Percentiles rank a stretch among this genome's conserved stretches.
These are phyloP conservation scores for Chaetomium fimeti DNA, from an alignment of 495 filamentous ascomycete genomes.

Conservation along the genomic window DNA sequence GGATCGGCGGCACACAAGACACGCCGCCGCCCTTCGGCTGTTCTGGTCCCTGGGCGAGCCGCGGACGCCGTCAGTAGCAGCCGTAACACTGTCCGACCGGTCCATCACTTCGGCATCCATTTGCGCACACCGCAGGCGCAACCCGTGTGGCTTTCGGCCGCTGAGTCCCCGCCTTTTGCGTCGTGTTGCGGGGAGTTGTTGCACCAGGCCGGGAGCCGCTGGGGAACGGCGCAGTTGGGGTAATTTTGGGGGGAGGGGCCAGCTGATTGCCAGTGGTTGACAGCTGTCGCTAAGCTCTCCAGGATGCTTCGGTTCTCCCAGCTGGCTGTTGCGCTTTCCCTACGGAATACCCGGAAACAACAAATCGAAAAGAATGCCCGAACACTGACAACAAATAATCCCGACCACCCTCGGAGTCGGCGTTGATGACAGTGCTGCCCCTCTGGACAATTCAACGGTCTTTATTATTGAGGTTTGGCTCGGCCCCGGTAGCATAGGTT, in stretches of 20 bases:
- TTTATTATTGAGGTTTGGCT: not conserved
- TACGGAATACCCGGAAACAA: too few relatives aligned
- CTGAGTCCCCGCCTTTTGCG: conserved; percentile 12
- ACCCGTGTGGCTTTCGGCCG: conserved; percentile 15
- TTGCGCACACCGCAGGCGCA: conserved; percentile 18
- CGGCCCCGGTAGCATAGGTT: conserved; percentile 9
- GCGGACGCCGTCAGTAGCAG: conserved; percentile 18
- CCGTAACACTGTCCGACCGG: conserved; percentile 18
- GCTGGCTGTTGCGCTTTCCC: not conserved
- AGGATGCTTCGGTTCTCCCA: not conserved
- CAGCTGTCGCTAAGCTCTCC: not conserved
- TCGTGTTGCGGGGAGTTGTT: conserved; percentile 20
- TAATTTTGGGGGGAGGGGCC: not conserved
- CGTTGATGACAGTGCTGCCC: not conserved
- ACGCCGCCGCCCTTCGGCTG: conserved; percentile 53
- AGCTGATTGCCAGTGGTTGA: not conserved
- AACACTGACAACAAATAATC: not conserved
- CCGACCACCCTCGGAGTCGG: not conserved
- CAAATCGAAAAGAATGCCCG: not conserved
- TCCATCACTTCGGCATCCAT: conserved; percentile 24
- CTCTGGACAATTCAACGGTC: not conserved
- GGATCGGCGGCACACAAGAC: conserved; percentile 64
- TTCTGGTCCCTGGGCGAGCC: conserved; percentile 31
- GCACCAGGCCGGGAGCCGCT: not conserved
- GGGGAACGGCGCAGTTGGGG: conserved; percentile 12